Conservation (phyloP, 768 basidiomycete species). For the Leccinum fibrillosum region DNA sequence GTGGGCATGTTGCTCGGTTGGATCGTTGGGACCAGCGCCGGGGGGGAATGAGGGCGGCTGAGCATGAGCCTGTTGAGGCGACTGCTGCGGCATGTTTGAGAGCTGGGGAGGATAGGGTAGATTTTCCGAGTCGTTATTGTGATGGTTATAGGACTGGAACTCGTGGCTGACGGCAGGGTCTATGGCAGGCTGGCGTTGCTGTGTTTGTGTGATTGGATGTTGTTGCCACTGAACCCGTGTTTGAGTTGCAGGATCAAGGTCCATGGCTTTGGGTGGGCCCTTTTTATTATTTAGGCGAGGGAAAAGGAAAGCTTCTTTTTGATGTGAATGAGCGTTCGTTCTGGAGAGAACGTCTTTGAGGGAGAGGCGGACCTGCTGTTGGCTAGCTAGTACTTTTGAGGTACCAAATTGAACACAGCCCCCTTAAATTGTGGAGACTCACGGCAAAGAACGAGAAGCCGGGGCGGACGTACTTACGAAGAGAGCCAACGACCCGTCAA, state of each 20-base stretch:
- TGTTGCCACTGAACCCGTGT: constrained; percentile 34
- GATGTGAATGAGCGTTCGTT: constrained; percentile 28
- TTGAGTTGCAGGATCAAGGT: constrained; percentile 32
- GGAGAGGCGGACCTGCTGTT: constrained; percentile 3
- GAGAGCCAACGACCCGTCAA: not conserved
- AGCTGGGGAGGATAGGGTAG: constrained; percentile 26
- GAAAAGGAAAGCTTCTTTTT: constrained; percentile 33
- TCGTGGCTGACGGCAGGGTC: constrained; percentile 35
- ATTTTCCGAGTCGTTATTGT: constrained; percentile 20
- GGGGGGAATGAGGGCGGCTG: constrained; percentile 36
- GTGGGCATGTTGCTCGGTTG: constrained; percentile 32
- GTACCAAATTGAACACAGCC: constrained; percentile 17
- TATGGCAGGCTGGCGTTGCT: constrained; percentile 31
- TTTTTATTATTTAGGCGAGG: constrained; percentile 38
- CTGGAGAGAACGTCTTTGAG: constrained; percentile 24
- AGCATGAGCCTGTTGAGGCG: constrained; percentile 28
- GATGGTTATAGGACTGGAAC: constrained; percentile 32
- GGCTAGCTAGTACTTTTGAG: constrained; percentile 16
- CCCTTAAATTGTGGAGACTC: not conserved
- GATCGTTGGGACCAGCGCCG: constrained; percentile 34
- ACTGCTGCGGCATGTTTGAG: constrained; percentile 32
- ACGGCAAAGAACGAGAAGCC: constrained; percentile 14
- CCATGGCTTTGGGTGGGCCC: constrained; percentile 31
- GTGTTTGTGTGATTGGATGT: constrained; percentile 32
- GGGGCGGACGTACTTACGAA: not conserved